Base-by-base conservation (phyloP, 1,284 basidiomycete genomes). In the Rhodotorula sp. region DNA sequence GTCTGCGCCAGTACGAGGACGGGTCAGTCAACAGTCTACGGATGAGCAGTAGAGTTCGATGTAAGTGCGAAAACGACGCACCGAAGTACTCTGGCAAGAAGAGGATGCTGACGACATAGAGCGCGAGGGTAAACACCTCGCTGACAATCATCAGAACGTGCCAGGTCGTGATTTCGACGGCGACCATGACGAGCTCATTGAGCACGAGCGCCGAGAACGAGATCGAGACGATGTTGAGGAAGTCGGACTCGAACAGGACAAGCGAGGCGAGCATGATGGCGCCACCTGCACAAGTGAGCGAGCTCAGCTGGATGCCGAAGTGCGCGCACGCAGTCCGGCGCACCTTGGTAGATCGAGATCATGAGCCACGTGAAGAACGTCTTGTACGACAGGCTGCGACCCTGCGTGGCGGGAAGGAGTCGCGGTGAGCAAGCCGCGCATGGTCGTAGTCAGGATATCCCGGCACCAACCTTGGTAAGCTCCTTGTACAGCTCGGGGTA, bases 401-500 rank as follows among this genome's bases (percentile, higher is more conserved):
- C 94, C 93, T 95, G 72, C 7, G 41, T 55, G 59, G 13, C 25
- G 34, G 7, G n/a, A 54, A 17, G 1, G 19, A 42, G 13, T 21
- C 49, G 34, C 21, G n/a, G 25, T 17, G 34, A 13, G 21, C 1
- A 13, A 42, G 25, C 7, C 27, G 34, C n/a, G 52, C 16, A 23
- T 19, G 8, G 27, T 25, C 13, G 25, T 7, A 0, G 54, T 7
- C 14, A 27, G 27, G 7, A 7, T 19, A 34, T 5, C 5, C 5
- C 34, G 25, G 42, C 8, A 80, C 83, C 70, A 67, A 90, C 93
- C 88, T 97, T 97, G 25, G 92, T 96, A 66, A 98, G 83, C 78
- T 98, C 97, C 83, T 97, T 97, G 84, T 99, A 99, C 65, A 99
- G 82, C 82, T 99, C 97, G 0, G 97, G 97, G 82, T 99, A 99